These are phyloP conservation scores for Cucurbitaria berberidis DNA, from an alignment of 2,329 filamentous ascomycete species.

Conservation along the genomic window DNA sequence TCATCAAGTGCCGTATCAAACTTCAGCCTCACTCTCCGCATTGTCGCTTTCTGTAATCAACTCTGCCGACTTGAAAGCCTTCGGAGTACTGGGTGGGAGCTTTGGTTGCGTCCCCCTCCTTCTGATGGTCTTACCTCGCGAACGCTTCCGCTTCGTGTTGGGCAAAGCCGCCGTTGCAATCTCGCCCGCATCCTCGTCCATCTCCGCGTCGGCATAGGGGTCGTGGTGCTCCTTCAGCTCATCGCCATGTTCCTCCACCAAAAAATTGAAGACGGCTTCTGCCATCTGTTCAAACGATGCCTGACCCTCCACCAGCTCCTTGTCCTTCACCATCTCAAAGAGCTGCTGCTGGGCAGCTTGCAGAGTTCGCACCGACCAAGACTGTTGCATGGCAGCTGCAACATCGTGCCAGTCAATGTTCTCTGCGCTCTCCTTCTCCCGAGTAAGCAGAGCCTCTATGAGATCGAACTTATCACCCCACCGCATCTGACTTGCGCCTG, in stretches of 20 bases:
- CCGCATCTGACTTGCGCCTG: constrained; percentile 41
- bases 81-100: neutral
- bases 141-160: constrained; percentile 15
- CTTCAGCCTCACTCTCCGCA: neutral
- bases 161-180: neutral
- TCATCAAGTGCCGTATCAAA: too few relatives aligned
- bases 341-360: constrained; percentile 26
- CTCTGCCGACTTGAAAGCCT: constrained; percentile 14
- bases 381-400: constrained; percentile 3
- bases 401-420: constrained; percentile 44
- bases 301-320: constrained; percentile 2
- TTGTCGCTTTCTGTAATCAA: constrained; percentile 5
- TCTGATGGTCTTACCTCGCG: too few relatives aligned
- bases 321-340: constrained; percentile 13
- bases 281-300: constrained; percentile 17
- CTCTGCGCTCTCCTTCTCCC: constrained; percentile 31
- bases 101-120: neutral
- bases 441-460: constrained; percentile 42
- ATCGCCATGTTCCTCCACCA: constrained; percentile 9
- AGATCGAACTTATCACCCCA: constrained; percentile 52
- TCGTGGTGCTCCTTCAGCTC: constrained; percentile 24
- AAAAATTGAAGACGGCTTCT: constrained; percentile 28
- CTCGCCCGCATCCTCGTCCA: neutral
- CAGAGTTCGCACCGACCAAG: constrained; percentile 30
- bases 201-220: neutral